phyloP scores from a whole-genome alignment of 2,329 filamentous ascomycete species.

The Pseudogymnoascus verrucosus region DNA sequence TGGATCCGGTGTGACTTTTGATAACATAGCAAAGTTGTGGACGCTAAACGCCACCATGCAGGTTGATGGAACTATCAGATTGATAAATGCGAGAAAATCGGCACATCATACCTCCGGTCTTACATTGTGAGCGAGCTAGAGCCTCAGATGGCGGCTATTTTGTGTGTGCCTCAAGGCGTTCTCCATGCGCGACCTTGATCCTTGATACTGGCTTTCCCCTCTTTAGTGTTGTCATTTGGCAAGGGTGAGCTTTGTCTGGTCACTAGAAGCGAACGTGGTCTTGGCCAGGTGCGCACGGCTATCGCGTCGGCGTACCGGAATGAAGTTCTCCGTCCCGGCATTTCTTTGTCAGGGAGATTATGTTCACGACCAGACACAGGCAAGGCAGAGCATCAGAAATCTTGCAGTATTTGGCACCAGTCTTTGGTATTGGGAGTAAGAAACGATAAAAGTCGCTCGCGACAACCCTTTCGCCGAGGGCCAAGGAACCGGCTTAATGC shows the following conservation, averaged over 20 bases:
- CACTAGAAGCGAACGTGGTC: not conserved
- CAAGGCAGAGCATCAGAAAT: not conserved
- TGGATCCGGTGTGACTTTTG: not conserved
- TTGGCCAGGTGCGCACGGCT: not conserved
- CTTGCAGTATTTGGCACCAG: not conserved
- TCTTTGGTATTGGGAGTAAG: not conserved
- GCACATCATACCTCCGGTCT: not conserved
- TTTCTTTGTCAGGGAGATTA: not conserved
- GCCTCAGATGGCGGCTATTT: not conserved
- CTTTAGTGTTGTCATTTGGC: not conserved
- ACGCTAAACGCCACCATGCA: not conserved
- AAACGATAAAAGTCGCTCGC: not conserved
- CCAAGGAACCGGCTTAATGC: not conserved
- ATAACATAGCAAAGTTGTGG: not conserved
- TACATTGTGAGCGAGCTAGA: not conserved
- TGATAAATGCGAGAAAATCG: not conserved
- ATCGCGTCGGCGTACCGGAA: not conserved
- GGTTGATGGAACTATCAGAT: not conserved
- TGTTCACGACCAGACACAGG: not conserved
- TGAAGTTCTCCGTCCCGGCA: not conserved
- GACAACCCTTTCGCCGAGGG: not conserved
- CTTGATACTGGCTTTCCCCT: not conserved
- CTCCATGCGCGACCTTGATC: not conserved
- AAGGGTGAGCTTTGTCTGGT: not conserved
- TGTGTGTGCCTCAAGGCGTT: not conserved